A percentile compares a stretch with the other conserved stretches of the same genome.
Conservation (phyloP, 805 yeast genomes). For the Suhomyces sp. region DNA sequence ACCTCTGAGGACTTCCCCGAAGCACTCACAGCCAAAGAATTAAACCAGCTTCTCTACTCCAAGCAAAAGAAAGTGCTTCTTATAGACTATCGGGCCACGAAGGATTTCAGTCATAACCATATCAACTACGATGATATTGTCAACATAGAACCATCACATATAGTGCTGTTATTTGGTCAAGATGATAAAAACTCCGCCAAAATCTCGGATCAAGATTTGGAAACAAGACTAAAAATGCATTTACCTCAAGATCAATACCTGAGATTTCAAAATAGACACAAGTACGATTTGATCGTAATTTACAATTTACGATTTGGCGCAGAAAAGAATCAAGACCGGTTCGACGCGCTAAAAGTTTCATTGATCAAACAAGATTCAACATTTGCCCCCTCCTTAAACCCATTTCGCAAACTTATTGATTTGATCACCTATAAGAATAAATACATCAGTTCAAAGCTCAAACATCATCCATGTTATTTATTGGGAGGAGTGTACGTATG, state of each 20-base stretch:
- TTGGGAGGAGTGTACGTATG: conserved; percentile 40
- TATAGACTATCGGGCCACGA: conserved; percentile 68
- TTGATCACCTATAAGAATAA: conserved; percentile 30
- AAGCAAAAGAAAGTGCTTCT: conserved; percentile 42
- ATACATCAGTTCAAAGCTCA: conserved; percentile 34
- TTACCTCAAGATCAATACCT: conserved; percentile 56
- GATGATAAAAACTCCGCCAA: conserved; percentile 32
- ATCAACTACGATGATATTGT: conserved; percentile 57
- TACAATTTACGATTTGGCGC: conserved; percentile 46
- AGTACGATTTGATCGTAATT: conserved; percentile 63
- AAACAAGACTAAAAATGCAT: conserved; percentile 53
- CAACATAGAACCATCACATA: conserved; percentile 66
- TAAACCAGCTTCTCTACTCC: conserved; percentile 11
- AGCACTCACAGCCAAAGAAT: conserved; percentile 19
- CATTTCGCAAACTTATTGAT: conserved; percentile 48
- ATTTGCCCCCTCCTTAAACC: conserved; percentile 52
- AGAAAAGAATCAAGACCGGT: conserved; percentile 23
- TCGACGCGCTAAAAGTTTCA: conserved; percentile 36
- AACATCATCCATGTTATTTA: conserved; percentile 31
- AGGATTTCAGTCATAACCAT: conserved; percentile 62
- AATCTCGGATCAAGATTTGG: conserved; percentile 64
- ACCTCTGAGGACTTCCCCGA: conserved; percentile 3
- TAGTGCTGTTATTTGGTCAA: conserved; percentile 17
- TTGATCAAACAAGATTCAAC: conserved; percentile 33
- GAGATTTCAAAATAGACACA: conserved; percentile 51